Evolutionary conservation across 1,284 basidiomycete species (phyloP), one percentile per base, ranked within the genome.

Genomic region (Ceratobasidium sp.): DNA sequence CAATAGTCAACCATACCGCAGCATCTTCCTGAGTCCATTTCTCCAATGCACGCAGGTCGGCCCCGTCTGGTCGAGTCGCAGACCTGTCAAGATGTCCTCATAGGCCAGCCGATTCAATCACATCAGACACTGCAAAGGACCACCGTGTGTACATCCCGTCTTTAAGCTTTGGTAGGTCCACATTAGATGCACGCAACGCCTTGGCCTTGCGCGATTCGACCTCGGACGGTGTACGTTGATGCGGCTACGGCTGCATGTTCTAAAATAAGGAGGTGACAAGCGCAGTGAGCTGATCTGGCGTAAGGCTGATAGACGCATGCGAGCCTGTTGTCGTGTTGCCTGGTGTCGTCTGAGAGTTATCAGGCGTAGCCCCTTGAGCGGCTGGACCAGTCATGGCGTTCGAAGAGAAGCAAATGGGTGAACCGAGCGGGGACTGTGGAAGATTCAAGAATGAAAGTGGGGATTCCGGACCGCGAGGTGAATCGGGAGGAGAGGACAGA

Each of bases 1-100:
- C 30, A 16, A 73, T 73, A 5, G 70, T 23, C 5, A 41, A 33
- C 8, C 35, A n/a, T 8, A 62, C 57, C 1, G 57, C 57, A 1
- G 41, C 70, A 16, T 55, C 38, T 27, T 62, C 57, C 20, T 50
- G 55, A 27, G 23, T 14, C 23, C 57, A 73, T 30, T n/a, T 62
- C 1, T 44, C 46, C 1, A 35, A 8, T 2, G 50, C 52, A 23
- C 68, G 2, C 27, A 35, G 4, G 46, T 59, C 55, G n/a, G 30
- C 20, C 3, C 38, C 54, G 6, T n/a, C n/a, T 2, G 55, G 68
- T 5, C 38, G 50, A 3, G n/a, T 16, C 12, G 30, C 27, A 3
- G 68, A 54, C 3, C 68, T 38, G 14, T 71, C 68, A 16, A 71
- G 1, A 44, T 71, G 54, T 1, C 68, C 68, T 35, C 33, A 41